Percentiles rank a stretch among this genome's conserved stretches.
These are phyloP conservation scores for Boletus vermiculosoides DNA, from an alignment of 768 basidiomycete genomes.

Conservation along the genomic window DNA sequence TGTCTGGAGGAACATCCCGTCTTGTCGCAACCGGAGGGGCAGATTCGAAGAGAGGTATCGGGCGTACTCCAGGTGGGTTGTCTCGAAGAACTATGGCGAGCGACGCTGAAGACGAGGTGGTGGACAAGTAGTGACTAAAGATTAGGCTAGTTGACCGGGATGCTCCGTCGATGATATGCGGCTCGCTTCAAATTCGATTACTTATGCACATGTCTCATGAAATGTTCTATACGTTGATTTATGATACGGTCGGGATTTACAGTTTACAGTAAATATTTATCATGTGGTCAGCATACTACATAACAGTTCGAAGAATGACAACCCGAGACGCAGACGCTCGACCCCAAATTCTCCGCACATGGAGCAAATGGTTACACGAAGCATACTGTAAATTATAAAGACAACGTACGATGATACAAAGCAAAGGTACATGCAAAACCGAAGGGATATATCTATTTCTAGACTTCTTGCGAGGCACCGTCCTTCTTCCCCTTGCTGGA, in stretches of 20 bases:
- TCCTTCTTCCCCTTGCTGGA: slow-evolving; percentile 49
- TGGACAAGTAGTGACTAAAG: slow-evolving; percentile 32
- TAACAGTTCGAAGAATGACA: not conserved
- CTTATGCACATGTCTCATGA: not conserved
- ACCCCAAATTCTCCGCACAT: not conserved
- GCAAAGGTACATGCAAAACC: slow-evolving; percentile 8
- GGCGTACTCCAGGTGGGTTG: slow-evolving; percentile 47
- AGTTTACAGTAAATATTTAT: not conserved
- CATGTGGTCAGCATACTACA: not conserved
- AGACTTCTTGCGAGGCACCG: slow-evolving; percentile 50
- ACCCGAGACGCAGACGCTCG: not conserved
- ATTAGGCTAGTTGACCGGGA: not conserved
- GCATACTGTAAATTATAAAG: slow-evolving; percentile 32
- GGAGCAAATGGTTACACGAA: slow-evolving; percentile 19
- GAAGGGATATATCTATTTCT: slow-evolving; percentile 17
- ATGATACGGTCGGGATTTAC: not conserved
- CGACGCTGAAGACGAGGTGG: slow-evolving; percentile 76
- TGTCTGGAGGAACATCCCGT: slow-evolving; percentile 38
- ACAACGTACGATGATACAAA: slow-evolving; percentile 27
- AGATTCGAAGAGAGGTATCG: slow-evolving; percentile 40
- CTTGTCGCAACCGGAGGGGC: slow-evolving; percentile 9
- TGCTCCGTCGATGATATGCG: not conserved
- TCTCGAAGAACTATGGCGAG: slow-evolving; percentile 80
- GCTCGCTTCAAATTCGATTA: not conserved
- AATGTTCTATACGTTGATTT: not conserved